Base-by-base conservation (phyloP, 2,329 filamentous ascomycete species). In the Colletotrichum sojae region DNA sequence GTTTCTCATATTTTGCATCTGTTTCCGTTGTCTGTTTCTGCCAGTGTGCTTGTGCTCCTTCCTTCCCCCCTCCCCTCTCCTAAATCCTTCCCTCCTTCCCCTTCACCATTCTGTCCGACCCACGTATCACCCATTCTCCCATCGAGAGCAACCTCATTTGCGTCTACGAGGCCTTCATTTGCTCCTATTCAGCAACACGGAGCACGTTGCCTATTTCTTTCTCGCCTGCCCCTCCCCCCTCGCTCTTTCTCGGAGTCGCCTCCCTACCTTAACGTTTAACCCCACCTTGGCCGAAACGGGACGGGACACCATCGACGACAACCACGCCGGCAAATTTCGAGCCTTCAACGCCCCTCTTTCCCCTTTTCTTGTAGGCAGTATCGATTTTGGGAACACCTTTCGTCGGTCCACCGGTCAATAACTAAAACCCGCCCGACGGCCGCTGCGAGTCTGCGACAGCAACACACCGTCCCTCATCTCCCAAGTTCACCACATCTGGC, bases 221-320 rank as follows among this genome's bases (percentile, higher is more conserved):
- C 55, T 61, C 65, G 51, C 56, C 40, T 20, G 25, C 52, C 67
- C 62, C 67, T 61, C 36, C 49, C 62, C 55, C 62, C 51, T 69
- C 56, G 51, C 36, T 45, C 43, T 43, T 52, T 51, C 63, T 67
- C 67, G 51, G 67, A 60, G 67, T 69, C 62, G 67, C 62, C 62
- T 67, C 66, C 66, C 66, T 69, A 60, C 62, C 54, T 58, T 51
- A 60, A 62, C 62, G 36, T 65, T 43, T 40, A 64, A 69, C 67
- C 67, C 67, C 67, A 69, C 67, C 67, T 61, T 67, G 63, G 67
- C 67, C 67, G 67, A 69, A 69, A 69, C 67, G 63, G 67, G 59
- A 54, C 59, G 59, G 67, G 43, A 67, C 67, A 60, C 67, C 55
- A 67, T 69, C 56, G 67, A 67, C 48, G 55, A 60, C 63, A 67